Evolutionary conservation across 306 rosid genomes (phyloP).

Genomic region (Morella rubra): DNA sequence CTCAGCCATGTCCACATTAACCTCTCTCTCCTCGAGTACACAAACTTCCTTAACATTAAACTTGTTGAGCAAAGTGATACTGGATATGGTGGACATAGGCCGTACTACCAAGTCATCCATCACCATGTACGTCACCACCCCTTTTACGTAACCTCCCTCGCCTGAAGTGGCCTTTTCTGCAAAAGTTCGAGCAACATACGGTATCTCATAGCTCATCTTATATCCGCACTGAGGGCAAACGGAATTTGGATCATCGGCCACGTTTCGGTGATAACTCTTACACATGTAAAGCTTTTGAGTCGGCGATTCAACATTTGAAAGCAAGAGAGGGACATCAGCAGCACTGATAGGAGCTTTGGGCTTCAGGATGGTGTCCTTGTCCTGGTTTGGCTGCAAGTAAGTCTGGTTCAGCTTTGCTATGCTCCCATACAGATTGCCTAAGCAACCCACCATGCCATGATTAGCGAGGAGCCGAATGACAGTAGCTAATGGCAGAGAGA

Average conservation of each 20-base stretch:
- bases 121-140: neutral
- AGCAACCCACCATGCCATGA: neutral
- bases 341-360: no score
- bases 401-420: neutral
- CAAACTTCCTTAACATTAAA: no score
- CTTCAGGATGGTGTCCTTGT: no score
- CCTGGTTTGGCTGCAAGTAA: neutral
- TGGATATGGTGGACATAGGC: no score
- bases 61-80: no score
- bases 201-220: neutral
- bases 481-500: neutral
- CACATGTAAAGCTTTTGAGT: neutral
- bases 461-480: neutral
- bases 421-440: neutral
- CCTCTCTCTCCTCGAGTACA: neutral
- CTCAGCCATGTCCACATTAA: conserved; percentile 33
- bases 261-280: neutral
- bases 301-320: no score
- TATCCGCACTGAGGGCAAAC: accelerated
- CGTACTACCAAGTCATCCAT: conserved; percentile 32
- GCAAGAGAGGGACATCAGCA: neutral
- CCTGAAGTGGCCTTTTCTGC: neutral
- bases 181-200: neutral
- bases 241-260: neutral
- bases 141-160: conserved; percentile 33